Evolutionary conservation across 1,284 basidiomycete genomes (phyloP), one percentile per base, ranked within the genome.

Genomic region (Coniferiporia sulphurascens): DNA sequence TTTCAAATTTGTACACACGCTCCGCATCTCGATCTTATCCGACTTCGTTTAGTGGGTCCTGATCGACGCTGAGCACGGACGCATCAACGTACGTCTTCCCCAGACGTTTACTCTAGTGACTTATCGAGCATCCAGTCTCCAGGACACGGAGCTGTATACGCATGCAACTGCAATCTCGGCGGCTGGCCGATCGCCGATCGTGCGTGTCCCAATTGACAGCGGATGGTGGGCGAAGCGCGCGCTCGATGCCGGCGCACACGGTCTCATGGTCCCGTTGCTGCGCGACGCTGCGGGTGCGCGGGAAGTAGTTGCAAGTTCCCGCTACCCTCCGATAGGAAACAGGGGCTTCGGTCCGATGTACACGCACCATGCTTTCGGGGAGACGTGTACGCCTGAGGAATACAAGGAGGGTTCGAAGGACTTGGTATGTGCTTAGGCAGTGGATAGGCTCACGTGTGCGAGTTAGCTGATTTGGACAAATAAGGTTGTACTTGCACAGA

Each of bases 321-420:
- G 67, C 55, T 72, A 72, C 55, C 71, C 71, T 13, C 71, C 71
- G 10, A 52, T 54, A 1, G 71, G 71, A 1, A 64, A 67, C 34
- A 64, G 71, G 4, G 71, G 71, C 0, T 72, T 69, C 48, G 71
- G 71, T 1, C 71, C 70, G n/a, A 70, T 72, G 70, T 72, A 67
- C 63, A 70, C 70, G 1, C 68, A 71, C 48, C 67, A 68, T 12
- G 60, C 70, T 9, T 70, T 70, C 44, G 69, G 67, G 6, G 61
- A 68, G n/a, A 64, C 61, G 6, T 67, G 64, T 17, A 54, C 60
- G 6, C 35, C 57, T 9, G 43, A 62, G 49, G 57, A 62, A 22
- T 71, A 71, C 59, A 69, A 67, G 45, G 63, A 58, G 8, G 62
- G 65, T 19, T 69, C 69, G 12, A 64, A 68, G 52, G 64, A 66